phyloP scores from a whole-genome alignment of 257 asterid genomes.

The Verbascum thapsus region DNA sequence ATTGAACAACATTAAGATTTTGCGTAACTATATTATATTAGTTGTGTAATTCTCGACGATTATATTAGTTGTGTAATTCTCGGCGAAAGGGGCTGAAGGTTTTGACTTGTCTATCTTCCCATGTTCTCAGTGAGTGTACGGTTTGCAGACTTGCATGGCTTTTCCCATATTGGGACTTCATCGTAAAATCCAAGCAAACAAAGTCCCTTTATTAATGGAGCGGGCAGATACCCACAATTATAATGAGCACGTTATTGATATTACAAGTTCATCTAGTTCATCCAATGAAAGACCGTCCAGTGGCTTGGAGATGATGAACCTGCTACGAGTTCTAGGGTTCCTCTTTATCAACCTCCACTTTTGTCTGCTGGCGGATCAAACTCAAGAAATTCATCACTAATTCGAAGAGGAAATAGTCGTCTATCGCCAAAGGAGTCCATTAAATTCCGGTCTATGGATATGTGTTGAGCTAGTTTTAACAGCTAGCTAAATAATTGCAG shows the following conservation, averaged over 20 bases:
- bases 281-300: constrained; percentile 51
- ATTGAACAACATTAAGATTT: not conserved
- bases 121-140: constrained; percentile 45
- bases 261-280: constrained; percentile 55
- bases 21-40: constrained; percentile 17
- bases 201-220: constrained; percentile 68
- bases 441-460: constrained; percentile 86
- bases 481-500: constrained; percentile 81
- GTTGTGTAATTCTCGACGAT: constrained; percentile 11
- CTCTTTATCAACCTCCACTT: constrained; percentile 52
- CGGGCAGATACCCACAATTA: constrained; percentile 41
- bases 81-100: constrained; percentile 25
- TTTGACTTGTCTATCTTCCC: constrained; percentile 38
- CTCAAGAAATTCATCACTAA: constrained; percentile 59
- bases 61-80: no score
- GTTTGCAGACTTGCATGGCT: constrained; percentile 61
- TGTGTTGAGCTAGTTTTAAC: constrained; percentile 73
- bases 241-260: constrained; percentile 66
- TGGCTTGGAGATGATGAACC: constrained; percentile 59
- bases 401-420: constrained; percentile 67
- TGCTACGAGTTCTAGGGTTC: constrained; percentile 60
- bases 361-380: constrained; percentile 57
- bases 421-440: constrained; percentile 76
- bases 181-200: constrained; percentile 51
- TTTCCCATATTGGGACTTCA: constrained; percentile 63